A percentile compares a stretch with the other conserved stretches of the same genome.
Evolutionary conservation across 2,329 filamentous ascomycete genomes (phyloP).

Genomic region (Alternaria arbusti): DNA sequence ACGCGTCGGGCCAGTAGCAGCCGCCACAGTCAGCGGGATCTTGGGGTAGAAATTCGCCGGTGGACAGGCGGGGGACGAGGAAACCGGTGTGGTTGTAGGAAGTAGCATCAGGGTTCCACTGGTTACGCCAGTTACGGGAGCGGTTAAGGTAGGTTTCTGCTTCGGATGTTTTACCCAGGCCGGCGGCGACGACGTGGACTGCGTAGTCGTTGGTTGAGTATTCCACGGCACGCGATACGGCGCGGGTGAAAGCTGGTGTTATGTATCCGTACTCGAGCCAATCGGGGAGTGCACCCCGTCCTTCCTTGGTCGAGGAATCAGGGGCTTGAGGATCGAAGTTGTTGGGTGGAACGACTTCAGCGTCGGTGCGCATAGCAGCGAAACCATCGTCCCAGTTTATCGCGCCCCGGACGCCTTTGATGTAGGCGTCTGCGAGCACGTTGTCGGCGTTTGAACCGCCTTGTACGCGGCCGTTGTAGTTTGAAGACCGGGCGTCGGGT

Average conservation of each 20-base stretch:
- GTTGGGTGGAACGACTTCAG: slow-evolving; percentile 67
- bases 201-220: slow-evolving; percentile 74
- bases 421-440: slow-evolving; percentile 73
- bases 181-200: slow-evolving; percentile 68
- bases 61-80: slow-evolving; percentile 64
- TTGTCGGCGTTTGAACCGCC: slow-evolving; percentile 75
- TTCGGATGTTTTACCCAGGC: slow-evolving; percentile 60
- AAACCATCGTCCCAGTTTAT: slow-evolving; percentile 65
- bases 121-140: slow-evolving; percentile 73
- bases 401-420: slow-evolving; percentile 68
- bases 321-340: slow-evolving; percentile 62
- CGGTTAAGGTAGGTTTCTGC: slow-evolving; percentile 66
- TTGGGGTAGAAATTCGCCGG: slow-evolving; percentile 57
- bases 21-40: slow-evolving; percentile 63
- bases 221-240: slow-evolving; percentile 70
- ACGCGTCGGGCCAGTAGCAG: slow-evolving; percentile 70
- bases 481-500: slow-evolving; percentile 70
- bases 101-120: slow-evolving; percentile 67
- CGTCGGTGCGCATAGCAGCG: slow-evolving; percentile 70
- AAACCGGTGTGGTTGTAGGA: slow-evolving; percentile 70
- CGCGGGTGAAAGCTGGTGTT: slow-evolving; percentile 65
- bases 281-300: slow-evolving; percentile 71
- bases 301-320: slow-evolving; percentile 70
- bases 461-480: slow-evolving; percentile 72
- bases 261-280: slow-evolving; percentile 72